Percentiles rank a stretch among this genome's conserved stretches.
These are phyloP conservation scores for Triticum turgidum DNA, from an alignment of 176 grass and related monocot genomes.

Conservation along the genomic window DNA sequence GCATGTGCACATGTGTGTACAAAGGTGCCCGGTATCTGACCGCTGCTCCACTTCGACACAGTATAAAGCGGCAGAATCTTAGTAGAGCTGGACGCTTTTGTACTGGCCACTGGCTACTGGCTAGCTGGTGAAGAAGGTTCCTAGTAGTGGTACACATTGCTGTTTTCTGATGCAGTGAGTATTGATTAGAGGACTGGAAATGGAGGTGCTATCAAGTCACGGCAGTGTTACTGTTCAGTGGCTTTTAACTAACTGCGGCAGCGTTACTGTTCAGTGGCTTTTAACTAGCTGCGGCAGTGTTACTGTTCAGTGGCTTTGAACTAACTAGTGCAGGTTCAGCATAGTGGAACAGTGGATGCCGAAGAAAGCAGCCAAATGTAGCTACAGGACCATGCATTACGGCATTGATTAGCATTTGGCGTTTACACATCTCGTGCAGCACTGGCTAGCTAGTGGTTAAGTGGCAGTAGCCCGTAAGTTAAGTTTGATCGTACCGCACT, in stretches of 20 bases:
- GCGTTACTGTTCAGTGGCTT: constrained; percentile 4
- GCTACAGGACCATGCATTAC: not conserved
- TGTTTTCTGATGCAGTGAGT: constrained; percentile 9
- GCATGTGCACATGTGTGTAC: not conserved
- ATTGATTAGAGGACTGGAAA: not conserved
- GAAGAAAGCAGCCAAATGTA: constrained; percentile 17
- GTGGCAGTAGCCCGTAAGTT: constrained; percentile 19
- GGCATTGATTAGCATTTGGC: not conserved
- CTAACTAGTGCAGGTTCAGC: not conserved
- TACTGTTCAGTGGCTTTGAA: constrained; percentile 5
- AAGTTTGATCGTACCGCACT: constrained; percentile 13
- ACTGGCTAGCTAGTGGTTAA: not conserved
- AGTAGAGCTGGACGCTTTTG: constrained; percentile 23
- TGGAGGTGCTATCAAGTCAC: not conserved
- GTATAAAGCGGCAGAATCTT: constrained; percentile 32
- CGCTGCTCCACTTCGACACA: constrained; percentile 1
- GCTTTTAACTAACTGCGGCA: not conserved
- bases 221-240: constrained; percentile 7
- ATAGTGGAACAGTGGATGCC: not conserved
- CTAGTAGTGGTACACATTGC: not conserved
- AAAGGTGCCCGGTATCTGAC: constrained; percentile 30
- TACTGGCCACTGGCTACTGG: not conserved
- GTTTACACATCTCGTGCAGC: not conserved
- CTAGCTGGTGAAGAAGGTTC: constrained; percentile 41
- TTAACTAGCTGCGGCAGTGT: not conserved